These are phyloP conservation scores for Geranium incanum DNA, from an alignment of 441 rosid species.

Conservation along the genomic window DNA sequence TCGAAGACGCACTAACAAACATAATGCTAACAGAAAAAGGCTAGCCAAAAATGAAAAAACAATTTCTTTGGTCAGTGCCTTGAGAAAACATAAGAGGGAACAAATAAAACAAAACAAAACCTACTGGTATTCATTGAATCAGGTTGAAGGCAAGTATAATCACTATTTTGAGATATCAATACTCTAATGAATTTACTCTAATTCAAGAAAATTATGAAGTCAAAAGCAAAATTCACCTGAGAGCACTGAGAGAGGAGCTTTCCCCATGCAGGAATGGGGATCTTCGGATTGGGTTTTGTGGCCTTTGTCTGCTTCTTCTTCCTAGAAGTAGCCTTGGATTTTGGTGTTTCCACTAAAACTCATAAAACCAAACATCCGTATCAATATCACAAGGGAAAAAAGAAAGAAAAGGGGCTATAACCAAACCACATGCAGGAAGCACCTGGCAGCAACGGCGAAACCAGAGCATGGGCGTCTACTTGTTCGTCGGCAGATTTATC, in stretches of 20 bases:
- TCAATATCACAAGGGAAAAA: conserved; percentile 11
- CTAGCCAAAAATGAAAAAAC: neutral
- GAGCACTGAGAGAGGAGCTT: conserved; percentile 82
- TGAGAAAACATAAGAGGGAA: neutral
- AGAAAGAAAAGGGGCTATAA: neutral
- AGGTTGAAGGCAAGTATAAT: neutral
- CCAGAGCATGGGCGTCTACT: conserved; percentile 32
- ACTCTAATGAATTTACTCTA: neutral
- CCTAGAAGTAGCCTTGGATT: conserved; percentile 35
- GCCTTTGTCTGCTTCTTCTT: conserved; percentile 50
- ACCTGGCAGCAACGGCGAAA: conserved; percentile 54
- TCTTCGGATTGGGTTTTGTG: conserved; percentile 37
- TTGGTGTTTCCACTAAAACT: conserved; percentile 42
- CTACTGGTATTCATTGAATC: no score
- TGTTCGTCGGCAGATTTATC: conserved; percentile 46
- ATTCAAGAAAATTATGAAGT: neutral
- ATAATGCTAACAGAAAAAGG: neutral
- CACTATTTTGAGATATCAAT: neutral
- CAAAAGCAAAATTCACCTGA: conserved; percentile 39
- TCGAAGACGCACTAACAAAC: neutral
- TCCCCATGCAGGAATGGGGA: conserved; percentile 54
- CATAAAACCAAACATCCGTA: conserved; percentile 14
- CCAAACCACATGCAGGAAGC: conserved; percentile 25
- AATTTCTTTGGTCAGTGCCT: neutral
- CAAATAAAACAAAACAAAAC: no score